These are phyloP conservation scores for Parietaria judaica DNA, from an alignment of 306 rosid species.

Conservation along the genomic window DNA sequence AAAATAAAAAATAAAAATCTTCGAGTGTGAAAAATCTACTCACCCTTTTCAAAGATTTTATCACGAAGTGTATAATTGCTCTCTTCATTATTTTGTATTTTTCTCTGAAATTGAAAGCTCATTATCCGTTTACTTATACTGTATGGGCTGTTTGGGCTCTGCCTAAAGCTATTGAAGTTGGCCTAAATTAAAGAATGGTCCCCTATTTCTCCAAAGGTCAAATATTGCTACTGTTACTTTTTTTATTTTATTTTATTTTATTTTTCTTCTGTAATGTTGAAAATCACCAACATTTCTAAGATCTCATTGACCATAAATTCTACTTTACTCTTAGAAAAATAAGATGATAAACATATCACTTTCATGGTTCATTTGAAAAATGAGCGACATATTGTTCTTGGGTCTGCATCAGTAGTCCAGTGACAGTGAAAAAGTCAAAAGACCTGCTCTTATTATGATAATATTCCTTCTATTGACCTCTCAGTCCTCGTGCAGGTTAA, in stretches of 20 bases:
- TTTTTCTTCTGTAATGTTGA: background rate
- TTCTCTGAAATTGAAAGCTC: background rate
- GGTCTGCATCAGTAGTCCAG: conserved; percentile 14
- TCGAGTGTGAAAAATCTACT: too few species aligned
- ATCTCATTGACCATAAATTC: background rate
- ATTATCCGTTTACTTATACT: background rate
- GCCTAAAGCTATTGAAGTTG: background rate
- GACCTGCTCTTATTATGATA: background rate
- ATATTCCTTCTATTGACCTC: conserved; percentile 3
- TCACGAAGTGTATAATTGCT: background rate
- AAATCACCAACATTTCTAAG: background rate
- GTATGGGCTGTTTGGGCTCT: conserved; percentile 2
- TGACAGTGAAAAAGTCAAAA: conserved; percentile 10
- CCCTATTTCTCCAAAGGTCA: background rate
- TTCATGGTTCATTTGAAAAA: background rate
- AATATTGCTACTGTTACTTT: background rate
- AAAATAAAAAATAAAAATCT: too few species aligned
- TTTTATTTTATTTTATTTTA: background rate
- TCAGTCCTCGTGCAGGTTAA: background rate
- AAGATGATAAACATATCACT: background rate
- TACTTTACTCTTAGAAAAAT: too few species aligned
- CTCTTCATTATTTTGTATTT: background rate
- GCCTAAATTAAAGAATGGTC: conserved; percentile 4
- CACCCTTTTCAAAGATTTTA: background rate
- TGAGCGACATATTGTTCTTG: background rate